These are phyloP conservation scores for Xylariales sp. DNA, from an alignment of 2,329 filamentous ascomycete species.

Conservation along the genomic window DNA sequence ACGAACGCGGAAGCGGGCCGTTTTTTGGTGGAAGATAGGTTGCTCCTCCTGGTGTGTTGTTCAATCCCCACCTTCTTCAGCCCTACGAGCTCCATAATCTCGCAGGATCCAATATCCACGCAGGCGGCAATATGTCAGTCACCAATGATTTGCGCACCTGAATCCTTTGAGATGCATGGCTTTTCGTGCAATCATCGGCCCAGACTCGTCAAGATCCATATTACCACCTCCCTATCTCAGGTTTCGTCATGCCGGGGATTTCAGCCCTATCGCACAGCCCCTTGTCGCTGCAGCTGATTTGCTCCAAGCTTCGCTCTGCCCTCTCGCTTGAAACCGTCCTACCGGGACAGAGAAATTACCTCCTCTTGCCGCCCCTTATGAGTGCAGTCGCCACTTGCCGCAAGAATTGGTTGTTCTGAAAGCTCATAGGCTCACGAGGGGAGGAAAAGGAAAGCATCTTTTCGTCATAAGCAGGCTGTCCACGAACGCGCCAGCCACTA, in stretches of 20 bases:
- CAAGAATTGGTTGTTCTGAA: neutral
- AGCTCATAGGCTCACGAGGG: neutral
- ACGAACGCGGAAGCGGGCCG: conserved; percentile 4
- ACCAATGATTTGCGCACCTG: neutral
- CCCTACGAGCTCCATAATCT: conserved; percentile 9
- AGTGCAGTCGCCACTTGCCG: neutral
- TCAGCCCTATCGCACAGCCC: neutral
- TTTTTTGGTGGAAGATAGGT: too few species aligned
- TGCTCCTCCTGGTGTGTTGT: neutral
- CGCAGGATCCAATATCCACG: conserved; percentile 2
- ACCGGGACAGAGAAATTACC: too few species aligned
- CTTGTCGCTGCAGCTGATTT: neutral
- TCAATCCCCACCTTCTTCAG: conserved; percentile 8
- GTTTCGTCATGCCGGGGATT: neutral
- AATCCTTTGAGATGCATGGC: neutral
- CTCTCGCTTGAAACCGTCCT: neutral
- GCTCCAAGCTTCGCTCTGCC: neutral
- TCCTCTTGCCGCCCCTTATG: neutral
- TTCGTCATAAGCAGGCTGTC: too few species aligned
- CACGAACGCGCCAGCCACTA: too few species aligned
- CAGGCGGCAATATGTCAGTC: neutral
- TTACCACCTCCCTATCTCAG: neutral
- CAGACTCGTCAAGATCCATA: neutral
- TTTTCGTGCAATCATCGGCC: too few species aligned
- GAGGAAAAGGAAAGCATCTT: neutral